Base-by-base conservation (phyloP, 768 basidiomycete species). In the Cystofilobasidium macerans region DNA sequence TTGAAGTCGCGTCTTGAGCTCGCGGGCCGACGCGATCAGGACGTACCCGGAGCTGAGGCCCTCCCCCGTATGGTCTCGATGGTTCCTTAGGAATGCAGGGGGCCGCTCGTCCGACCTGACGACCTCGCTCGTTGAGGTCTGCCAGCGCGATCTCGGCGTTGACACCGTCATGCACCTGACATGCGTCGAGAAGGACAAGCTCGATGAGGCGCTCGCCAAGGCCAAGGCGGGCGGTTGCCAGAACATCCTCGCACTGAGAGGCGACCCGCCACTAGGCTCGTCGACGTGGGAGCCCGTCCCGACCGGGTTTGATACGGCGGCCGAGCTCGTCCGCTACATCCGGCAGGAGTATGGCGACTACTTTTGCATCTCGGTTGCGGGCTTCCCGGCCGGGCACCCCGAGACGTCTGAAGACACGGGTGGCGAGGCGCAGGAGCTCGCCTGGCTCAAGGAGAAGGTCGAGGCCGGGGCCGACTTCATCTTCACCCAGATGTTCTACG, bases 81-180 rank as follows among this genome's bases (percentile, higher is more conserved):
- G n/a, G 30, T 36, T 54, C 57, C 64, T 14, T 69, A 95, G 92
- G 92, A 94, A 94, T 79, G 93, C 93, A 62, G 93, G 93, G 63
- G 93, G 93, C 62, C 83, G 92, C 68, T 94, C 92, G 40, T 94
- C 92, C 48, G 93, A 95, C 72, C 78, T 97, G 65, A 94, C 93
- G 14, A 85, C 88, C 6, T 89, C 92, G 72, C 84, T 97, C 80
- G 89, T 95, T 69, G 91, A 91, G 78, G 89, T 88, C 47, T 94
- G 92, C 74, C 92, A 97, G 77, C 81, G 87, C 56, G 77, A 89
- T 43, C 89, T 98, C 76, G 95, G 93, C 0, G 81, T 98, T 28
- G 92, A 98, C 78, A 94, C 92, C 33, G 97, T 92, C 78, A 91
- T 99, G 90, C 95, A 99, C 77, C 77, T 99, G 71, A 98, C 94